Conservation (phyloP, 495 filamentous ascomycete species). For the Penicillium pulvis region DNA sequence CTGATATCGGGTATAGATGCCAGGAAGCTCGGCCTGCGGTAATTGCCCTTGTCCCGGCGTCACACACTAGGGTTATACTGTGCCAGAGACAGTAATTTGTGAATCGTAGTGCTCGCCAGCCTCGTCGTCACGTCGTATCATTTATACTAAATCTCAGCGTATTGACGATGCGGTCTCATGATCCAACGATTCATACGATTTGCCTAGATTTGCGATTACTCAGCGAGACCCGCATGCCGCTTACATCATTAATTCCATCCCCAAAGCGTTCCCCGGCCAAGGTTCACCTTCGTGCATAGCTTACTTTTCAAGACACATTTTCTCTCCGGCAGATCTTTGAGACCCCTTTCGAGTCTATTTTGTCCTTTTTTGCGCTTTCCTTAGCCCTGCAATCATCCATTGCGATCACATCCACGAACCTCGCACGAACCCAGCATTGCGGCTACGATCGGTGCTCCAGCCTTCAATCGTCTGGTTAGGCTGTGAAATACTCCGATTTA, state of each 20-base stretch:
- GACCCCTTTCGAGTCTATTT: background rate
- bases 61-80: too few relatives aligned
- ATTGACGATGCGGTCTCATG: background rate
- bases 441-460: slow-evolving; percentile 12
- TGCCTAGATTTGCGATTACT: background rate
- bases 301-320: slow-evolving; percentile 6
- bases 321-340: background rate
- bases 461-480: slow-evolving; percentile 19
- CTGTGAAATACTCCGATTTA: background rate
- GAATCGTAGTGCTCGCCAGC: too few relatives aligned
- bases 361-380: too few relatives aligned
- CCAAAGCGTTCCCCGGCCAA: slow-evolving; percentile 1
- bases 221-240: background rate
- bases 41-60: too few relatives aligned
- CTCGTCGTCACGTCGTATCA: background rate
- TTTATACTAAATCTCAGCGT: background rate
- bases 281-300: slow-evolving; percentile 8
- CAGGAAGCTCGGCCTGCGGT: too few relatives aligned
- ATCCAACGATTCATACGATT: background rate
- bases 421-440: slow-evolving; percentile 17
- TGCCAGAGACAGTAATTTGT: too few relatives aligned
- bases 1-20: too few relatives aligned
- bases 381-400: background rate
- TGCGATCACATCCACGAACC: background rate
- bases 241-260: slow-evolving; percentile 16